Conservation (phyloP, 176 grass and related monocot species). For the Oryza meyeriana region DNA sequence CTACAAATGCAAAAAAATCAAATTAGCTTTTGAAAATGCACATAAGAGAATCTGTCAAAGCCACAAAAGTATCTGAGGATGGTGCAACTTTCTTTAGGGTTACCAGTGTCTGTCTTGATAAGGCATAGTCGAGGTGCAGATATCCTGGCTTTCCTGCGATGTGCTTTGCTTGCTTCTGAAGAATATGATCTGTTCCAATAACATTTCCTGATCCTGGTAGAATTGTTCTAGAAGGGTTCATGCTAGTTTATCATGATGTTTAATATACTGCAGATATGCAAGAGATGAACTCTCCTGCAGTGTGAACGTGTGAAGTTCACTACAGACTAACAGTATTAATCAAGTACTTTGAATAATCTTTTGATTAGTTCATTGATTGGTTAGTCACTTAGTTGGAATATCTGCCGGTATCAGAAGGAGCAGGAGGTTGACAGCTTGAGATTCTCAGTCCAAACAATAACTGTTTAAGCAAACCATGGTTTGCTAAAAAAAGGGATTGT, state of each 20-base stretch:
- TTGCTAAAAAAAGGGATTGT: conserved; percentile 5
- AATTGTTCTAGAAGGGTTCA: conserved; percentile 28
- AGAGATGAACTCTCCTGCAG: neutral
- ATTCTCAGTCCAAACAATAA: neutral
- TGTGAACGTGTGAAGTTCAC: neutral
- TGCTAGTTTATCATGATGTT: conserved; percentile 22
- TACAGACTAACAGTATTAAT: neutral
- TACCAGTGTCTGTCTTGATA: conserved; percentile 11
- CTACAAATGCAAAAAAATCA: neutral
- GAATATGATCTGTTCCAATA: conserved; percentile 2
- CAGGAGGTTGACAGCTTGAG: neutral
- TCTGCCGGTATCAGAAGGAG: conserved; percentile 23
- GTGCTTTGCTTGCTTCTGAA: conserved; percentile 44
- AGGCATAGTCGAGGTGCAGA: conserved; percentile 28
- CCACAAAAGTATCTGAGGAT: neutral
- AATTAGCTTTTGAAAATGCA: neutral
- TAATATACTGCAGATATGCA: neutral
- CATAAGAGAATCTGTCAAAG: neutral
- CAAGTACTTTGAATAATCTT: neutral
- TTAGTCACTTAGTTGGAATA: conserved; percentile 21
- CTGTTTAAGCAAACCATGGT: neutral
- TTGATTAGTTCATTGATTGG: conserved; percentile 6
- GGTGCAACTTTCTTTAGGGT: conserved; percentile 13
- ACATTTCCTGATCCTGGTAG: conserved; percentile 11
- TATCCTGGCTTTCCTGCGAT: conserved; percentile 16